Evolutionary conservation across 345 rosid species (phyloP), one percentile per base, ranked within the genome.

Genomic region (Excoecaria agallocha): DNA sequence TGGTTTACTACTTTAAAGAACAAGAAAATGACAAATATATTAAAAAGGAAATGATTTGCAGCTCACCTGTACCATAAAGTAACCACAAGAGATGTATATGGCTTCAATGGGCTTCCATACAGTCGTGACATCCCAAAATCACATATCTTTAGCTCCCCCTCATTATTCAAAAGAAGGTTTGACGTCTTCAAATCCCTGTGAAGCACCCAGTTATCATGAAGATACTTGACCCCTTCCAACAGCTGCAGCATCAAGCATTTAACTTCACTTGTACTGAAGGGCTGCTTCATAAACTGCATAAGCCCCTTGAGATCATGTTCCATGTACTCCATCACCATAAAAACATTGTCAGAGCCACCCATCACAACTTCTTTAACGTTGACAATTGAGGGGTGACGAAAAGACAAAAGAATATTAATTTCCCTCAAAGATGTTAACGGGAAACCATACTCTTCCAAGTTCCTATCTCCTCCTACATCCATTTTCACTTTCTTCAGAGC

Each of bases 101-200:
- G 90, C 86, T 94, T 89, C 78, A 84, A 64, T n/a, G 92, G 96
- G 77, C 91, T 90, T 39, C 97, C 94, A 79, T 94, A 90, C 64
- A 83, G 93, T 6, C 98, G 90, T 0, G 97, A 83, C 93, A 94
- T 84, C 12, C 98, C 97, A 66, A 92, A 89, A 77, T 94, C 98
- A 3, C 97, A 90, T 64, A 90, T 85, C 76, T 92, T 92, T 68
- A 92, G 86, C 67, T 87, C 92, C 13, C 98, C 97, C 58, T 70
- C 73, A 80, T 88, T 94, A 86, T 87, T 90, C 80, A 89, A 69
- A 11, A 94, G 93, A 81, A 92, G 91, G 83, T 92, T 94, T 10
- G 95, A 89, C 43, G 97, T 89, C 82, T 94, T 94, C 85, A 94
- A 80, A 80, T 94, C 97, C 79, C 97, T 86, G 70, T 94, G 98